Base-by-base conservation (phyloP, 345 rosid species). In the Populus tremula region DNA sequence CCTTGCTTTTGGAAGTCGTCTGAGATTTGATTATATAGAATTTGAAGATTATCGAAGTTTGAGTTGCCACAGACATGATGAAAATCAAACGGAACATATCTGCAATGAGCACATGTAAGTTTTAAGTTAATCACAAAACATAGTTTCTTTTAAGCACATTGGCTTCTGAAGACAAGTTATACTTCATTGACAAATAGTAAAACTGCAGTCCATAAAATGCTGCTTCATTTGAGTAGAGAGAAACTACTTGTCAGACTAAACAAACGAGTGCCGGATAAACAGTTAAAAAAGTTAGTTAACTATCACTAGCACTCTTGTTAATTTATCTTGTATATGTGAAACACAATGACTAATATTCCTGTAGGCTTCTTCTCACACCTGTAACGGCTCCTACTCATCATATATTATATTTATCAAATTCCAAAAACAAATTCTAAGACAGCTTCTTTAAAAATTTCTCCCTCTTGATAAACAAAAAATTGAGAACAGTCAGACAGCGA, bases 61-160 rank as follows among this genome's bases (percentile, higher is more conserved):
- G 97, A 82, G 79, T 78, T 91, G 83, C 98, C 97, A 82, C 99
- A 93, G n/a, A 87, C 59, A 79, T 83, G 87, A 81, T 95, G 99
- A 72, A 93, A 95, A 79, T 95, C 98, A 76, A 93, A 95, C 35
- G 96, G 84, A 59, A 92, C 77, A 73, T 90, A 95, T 88, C 99
- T 95, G 97, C 80, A 75, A 50, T 10, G 66, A 75, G 72, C 41
- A 73, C 65, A 18, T 56, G 67, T 41, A 53, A 63, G 43, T 63
- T 45, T 23, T 64, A 64, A 80, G 61, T 50, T 69, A 20, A 74
- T 36, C 53, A 27, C 70, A 50, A 76, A 33, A 16, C 16, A 53
- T 5, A 17, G 21, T 76, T 45, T 64, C 56, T 21, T 16, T 25
- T 23, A 38, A 62, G 25, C 27, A 35, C 29, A 20, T 29, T 27